phyloP scores from a whole-genome alignment of 2,329 filamentous ascomycete species.

The Rutstroemia sydowiana region DNA sequence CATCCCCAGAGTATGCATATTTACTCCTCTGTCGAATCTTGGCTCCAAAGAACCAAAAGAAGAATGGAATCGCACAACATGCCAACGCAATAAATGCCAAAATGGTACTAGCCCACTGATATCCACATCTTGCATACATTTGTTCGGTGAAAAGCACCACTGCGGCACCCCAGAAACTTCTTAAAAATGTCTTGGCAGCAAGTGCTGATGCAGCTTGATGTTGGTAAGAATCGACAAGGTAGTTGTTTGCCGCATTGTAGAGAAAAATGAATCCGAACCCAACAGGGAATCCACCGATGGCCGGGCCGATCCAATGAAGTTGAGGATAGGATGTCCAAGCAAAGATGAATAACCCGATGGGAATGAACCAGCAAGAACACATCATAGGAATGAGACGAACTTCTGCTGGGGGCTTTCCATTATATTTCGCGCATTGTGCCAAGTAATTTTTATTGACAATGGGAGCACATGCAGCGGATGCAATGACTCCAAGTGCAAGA shows the following conservation, averaged over 20 bases:
- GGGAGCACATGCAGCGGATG: constrained; percentile 60
- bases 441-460: constrained; percentile 79
- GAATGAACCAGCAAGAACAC: constrained; percentile 66
- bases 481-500: constrained; percentile 65
- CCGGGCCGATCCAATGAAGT: constrained; percentile 50
- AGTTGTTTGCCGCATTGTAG: constrained; percentile 53
- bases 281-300: constrained; percentile 48
- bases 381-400: constrained; percentile 77
- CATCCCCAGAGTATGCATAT: constrained; percentile 63
- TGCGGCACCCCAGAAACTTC: constrained; percentile 72
- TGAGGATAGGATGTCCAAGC: constrained; percentile 55
- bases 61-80: constrained; percentile 75
- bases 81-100: constrained; percentile 67
- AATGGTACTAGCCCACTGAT: constrained; percentile 70
- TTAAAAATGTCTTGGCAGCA: constrained; percentile 73
- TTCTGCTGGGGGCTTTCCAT: constrained; percentile 71
- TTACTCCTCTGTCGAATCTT: constrained; percentile 60
- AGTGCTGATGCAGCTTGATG: constrained; percentile 74
- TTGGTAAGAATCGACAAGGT: constrained; percentile 56
- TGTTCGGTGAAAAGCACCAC: constrained; percentile 75
- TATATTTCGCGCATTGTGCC: constrained; percentile 47
- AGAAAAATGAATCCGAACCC: constrained; percentile 61
- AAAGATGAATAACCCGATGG: constrained; percentile 59
- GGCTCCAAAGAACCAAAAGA: constrained; percentile 74
- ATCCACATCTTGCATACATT: constrained; percentile 65